Evolutionary conservation across 2,329 filamentous ascomycete species (phyloP), one percentile per base, ranked within the genome.

Genomic region (Fusarium dimerum): DNA sequence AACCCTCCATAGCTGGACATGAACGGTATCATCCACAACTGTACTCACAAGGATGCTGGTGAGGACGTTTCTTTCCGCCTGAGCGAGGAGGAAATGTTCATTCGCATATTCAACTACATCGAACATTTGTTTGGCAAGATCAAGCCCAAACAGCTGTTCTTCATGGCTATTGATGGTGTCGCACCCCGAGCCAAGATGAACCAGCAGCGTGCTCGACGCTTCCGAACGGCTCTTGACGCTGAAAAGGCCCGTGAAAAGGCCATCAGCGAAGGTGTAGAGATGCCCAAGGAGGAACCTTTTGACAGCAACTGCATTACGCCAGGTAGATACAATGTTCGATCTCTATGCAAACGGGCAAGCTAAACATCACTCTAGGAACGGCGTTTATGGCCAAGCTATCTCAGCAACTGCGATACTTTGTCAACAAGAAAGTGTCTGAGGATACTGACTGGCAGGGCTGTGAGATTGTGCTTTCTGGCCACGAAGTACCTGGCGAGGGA

Each of bases 21-120:
- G 94, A 99, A 99, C 75, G 94, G 94, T 62, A 99, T 99, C 72
- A 99, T 99, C 67, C 93, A 99, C 75, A 99, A 99, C 73, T 99
- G 94, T 73, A 99, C 94, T 51, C 94, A 99, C 76, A 96, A 94
- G 68, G 93, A 99, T 75, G 88, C 90, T 20, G 75, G 74, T 49
- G 92, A 95, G 68, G 92, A 93, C 69, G 86, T 92, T 5, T 91
- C 90, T 2, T 95, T 95, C 67, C 91, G 94, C 50, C 87, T 97
- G 75, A 93, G 88, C 51, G 95, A 99, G 72, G 93, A 99, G 72
- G 90, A 97, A 73, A 99, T 99, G 94, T 99, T 99, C 70, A 97
- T 99, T 63, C 89, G 92, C 52, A 99, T 99, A 67, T 99, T 99
- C 84, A 97, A 97, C 76, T 99, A 99, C 73, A 99, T 99, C 62